Base-by-base conservation (phyloP, 768 basidiomycete genomes). In the Psilocybe sp. region DNA sequence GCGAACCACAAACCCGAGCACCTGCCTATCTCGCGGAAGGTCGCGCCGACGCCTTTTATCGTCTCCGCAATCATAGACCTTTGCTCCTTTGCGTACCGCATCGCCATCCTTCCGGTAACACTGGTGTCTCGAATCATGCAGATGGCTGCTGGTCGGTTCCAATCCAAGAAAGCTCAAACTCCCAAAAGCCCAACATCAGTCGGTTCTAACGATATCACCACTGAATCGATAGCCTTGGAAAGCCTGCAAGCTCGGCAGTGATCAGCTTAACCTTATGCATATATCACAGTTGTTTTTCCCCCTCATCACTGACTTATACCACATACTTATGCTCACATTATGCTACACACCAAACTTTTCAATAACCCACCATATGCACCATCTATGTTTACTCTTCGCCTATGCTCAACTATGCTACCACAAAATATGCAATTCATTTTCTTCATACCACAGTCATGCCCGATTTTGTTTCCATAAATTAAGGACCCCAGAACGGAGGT, bases 81-180 rank as follows among this genome's bases (percentile, higher is more conserved):
- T 16, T 55, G 84, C 47, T 71, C 77, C 33, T 61, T 80, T 49
- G 68, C 78, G 50, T 80, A 72, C 58, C 74, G 70, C 40, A 71
- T 78, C 57, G 66, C 80, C 49, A 62, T 67, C 37, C 77, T 76
- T 55, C 81, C 83, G 16, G 62, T 84, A 41, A 67, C 74, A 15
- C 56, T 83, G 42, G 76, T 81, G 40, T 70, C 77, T 33, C 70
- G 71, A 33, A 65, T 78, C 39, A 43, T 66, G 20, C 60, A 63
- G 15, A 47, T 63, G 32, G 60, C 64, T n/a, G 34, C 63, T n/a
- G 46, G 62, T 11, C 54, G 50, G 42, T 50, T 60, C 50, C 60
- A 56, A 23, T 49, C 58, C 33, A 49, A 7, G 23, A 61, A 62
- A 59, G 57, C 40, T 33, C 34, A 40, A 31, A 19, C 15, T 33